A percentile compares a stretch with the other conserved stretches of the same genome.
Conservation (phyloP, 805 yeast species). For the Ogataea nakhonphanomensis region DNA sequence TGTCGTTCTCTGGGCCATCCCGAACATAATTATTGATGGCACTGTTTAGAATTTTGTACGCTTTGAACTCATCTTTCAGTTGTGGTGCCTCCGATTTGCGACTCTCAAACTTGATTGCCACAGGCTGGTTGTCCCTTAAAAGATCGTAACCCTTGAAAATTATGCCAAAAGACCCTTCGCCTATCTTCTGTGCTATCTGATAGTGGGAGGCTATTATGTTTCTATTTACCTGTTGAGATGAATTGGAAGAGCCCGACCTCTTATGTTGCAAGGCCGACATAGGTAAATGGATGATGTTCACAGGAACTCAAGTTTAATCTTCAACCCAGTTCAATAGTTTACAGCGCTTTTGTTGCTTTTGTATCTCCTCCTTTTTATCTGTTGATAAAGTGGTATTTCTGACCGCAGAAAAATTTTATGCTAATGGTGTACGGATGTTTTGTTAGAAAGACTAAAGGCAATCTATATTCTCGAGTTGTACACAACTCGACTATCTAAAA, state of each 20-base stretch:
- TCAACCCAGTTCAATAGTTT: background rate
- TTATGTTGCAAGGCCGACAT: conserved; percentile 12
- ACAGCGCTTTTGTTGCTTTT: conserved; percentile 8
- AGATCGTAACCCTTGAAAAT: conserved; percentile 79
- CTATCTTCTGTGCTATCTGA: conserved; percentile 78
- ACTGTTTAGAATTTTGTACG: conserved; percentile 68
- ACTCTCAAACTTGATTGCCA: conserved; percentile 80
- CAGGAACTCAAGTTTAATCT: background rate
- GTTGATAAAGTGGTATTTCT: conserved; percentile 6
- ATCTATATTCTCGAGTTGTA: background rate
- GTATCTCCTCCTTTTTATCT: conserved; percentile 9
- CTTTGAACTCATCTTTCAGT: conserved; percentile 74
- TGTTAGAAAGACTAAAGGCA: too few relatives aligned
- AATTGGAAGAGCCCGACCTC: conserved; percentile 19
- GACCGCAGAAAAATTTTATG: conserved; percentile 14
- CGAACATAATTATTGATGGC: conserved; percentile 35
- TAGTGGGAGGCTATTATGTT: conserved; percentile 58
- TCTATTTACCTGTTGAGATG: conserved; percentile 21
- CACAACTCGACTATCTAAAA: conserved; percentile 27
- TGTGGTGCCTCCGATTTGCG: conserved; percentile 82
- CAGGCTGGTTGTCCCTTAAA: conserved; percentile 54
- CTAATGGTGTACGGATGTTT: conserved; percentile 1
- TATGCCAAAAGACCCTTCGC: conserved; percentile 85
- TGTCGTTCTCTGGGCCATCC: conserved; percentile 24
- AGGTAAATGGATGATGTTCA: conserved; percentile 2